Conservation (phyloP, 805 yeast species). For the Pichia exigua region DNA sequence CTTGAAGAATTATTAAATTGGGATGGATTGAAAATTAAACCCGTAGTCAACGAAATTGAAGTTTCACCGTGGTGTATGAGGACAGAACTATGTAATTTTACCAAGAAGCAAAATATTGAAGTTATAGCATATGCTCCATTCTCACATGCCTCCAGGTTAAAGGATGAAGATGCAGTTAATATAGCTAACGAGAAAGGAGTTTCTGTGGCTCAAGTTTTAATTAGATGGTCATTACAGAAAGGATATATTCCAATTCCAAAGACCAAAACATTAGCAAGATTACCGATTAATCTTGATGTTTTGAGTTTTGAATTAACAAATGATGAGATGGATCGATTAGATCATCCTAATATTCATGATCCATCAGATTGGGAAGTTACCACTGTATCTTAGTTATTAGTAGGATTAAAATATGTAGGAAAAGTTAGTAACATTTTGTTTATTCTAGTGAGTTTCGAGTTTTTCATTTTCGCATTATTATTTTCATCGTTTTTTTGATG, state of each 20-base stretch:
- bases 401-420: background rate
- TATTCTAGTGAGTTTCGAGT: background rate
- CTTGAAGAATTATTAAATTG: slow-evolving; percentile 53
- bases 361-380: slow-evolving; percentile 77
- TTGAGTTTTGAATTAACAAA: slow-evolving; percentile 39
- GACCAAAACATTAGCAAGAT: slow-evolving; percentile 45
- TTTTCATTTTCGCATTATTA: background rate
- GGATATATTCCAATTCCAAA: slow-evolving; percentile 70
- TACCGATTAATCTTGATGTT: slow-evolving; percentile 48
- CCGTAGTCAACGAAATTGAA: slow-evolving; percentile 78
- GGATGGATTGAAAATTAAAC: slow-evolving; percentile 45
- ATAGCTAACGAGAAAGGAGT: slow-evolving; percentile 44
- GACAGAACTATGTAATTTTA: slow-evolving; percentile 52
- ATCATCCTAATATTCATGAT: slow-evolving; percentile 51
- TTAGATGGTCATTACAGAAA: slow-evolving; percentile 67
- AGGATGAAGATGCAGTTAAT: slow-evolving; percentile 43
- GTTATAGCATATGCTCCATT: slow-evolving; percentile 80
- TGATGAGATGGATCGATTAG: slow-evolving; percentile 34
- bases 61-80: slow-evolving; percentile 79
- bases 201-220: slow-evolving; percentile 53
- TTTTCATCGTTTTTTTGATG: background rate
- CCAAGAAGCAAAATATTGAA: slow-evolving; percentile 44
- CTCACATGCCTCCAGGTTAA: slow-evolving; percentile 47
- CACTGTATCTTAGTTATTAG: background rate
- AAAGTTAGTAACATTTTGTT: background rate